These are phyloP conservation scores for Nepenthes mirabilis DNA, from an alignment of 148 eudicot genomes.

Conservation along the genomic window DNA sequence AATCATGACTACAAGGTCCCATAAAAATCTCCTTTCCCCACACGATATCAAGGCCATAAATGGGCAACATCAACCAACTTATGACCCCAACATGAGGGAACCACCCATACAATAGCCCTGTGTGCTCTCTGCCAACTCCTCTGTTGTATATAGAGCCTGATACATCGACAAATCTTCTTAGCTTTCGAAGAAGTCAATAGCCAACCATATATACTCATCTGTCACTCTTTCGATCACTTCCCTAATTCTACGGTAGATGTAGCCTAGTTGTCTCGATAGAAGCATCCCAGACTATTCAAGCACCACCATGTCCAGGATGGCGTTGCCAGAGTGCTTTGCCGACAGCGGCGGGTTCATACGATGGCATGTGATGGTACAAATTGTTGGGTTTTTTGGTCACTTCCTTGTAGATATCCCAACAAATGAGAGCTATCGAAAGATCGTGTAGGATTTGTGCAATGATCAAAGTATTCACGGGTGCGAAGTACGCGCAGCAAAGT, in stretches of 20 bases:
- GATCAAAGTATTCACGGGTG: too few relatives aligned
- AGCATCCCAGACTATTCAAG: constrained; percentile 13
- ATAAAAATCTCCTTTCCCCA: constrained; percentile 39
- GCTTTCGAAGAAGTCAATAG: constrained; percentile 14
- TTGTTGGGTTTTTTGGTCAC: too few relatives aligned
- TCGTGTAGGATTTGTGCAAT: too few relatives aligned
- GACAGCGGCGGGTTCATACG: constrained; percentile 30
- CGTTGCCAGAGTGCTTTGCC: constrained; percentile 22
- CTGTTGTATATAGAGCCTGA: constrained; percentile 12
- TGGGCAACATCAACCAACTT: constrained; percentile 32
- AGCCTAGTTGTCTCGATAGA: constrained; percentile 10
- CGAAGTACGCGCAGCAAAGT: too few relatives aligned
- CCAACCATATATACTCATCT: constrained; percentile 22
- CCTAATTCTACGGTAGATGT: constrained; percentile 19
- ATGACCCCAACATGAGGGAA: constrained; percentile 26
- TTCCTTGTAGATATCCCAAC: too few relatives aligned
- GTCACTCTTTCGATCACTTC: constrained; percentile 18
- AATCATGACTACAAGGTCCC: constrained; percentile 33
- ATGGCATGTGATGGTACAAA: background rate
- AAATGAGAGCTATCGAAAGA: too few relatives aligned
- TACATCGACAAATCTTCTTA: constrained; percentile 11
- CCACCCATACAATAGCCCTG: constrained; percentile 6
- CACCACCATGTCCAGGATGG: constrained; percentile 20
- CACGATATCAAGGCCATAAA: constrained; percentile 35
- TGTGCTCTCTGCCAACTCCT: constrained; percentile 4